phyloP scores from a whole-genome alignment of 2,329 filamentous ascomycete genomes.

The Cercospora citrullina region DNA sequence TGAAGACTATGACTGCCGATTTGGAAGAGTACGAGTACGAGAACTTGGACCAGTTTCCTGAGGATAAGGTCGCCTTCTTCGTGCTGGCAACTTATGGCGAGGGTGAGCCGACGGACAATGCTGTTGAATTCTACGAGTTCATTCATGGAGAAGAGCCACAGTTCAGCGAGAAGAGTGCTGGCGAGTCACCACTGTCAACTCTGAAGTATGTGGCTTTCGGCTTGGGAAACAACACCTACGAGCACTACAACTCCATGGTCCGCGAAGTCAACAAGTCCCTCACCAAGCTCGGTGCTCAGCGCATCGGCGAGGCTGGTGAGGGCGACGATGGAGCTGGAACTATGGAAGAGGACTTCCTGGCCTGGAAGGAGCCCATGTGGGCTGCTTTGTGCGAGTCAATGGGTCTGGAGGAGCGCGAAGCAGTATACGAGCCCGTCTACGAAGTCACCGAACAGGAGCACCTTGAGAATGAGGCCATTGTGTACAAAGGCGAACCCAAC shows the following conservation, averaged over 20 bases:
- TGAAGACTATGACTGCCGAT: conserved; percentile 98
- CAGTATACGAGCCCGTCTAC: conserved; percentile 92
- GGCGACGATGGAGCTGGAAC: conserved; percentile 97
- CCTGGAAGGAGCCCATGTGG: conserved; percentile 99
- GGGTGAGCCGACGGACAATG: conserved; percentile 97
- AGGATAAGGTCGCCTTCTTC: conserved; percentile 91
- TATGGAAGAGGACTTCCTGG: conserved; percentile 99
- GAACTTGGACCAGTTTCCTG: conserved; percentile 82
- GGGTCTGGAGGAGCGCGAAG: conserved; percentile 90
- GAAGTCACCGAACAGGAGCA: conserved; percentile 68
- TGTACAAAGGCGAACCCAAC: conserved; percentile 87
- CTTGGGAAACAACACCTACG: conserved; percentile 98
- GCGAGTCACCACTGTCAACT: conserved; percentile 73
- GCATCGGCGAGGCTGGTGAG: conserved; percentile 86
- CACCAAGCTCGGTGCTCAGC: conserved; percentile 75
- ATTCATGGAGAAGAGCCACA: conserved; percentile 75
- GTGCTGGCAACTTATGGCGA: conserved; percentile 97
- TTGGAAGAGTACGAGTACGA: conserved; percentile 98
- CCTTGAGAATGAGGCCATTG: conserved; percentile 71
- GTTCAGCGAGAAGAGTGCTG: conserved; percentile 69
- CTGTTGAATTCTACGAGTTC: conserved; percentile 98
- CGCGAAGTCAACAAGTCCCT: conserved; percentile 83
- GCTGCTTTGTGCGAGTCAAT: conserved; percentile 76
- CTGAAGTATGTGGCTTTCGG: conserved; percentile 95
- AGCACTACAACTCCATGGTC: conserved; percentile 99